Percentiles rank a stretch among this genome's conserved stretches.
phyloP scores from a whole-genome alignment of 2,329 filamentous ascomycete species.

The Pyrenochaeta sp. region DNA sequence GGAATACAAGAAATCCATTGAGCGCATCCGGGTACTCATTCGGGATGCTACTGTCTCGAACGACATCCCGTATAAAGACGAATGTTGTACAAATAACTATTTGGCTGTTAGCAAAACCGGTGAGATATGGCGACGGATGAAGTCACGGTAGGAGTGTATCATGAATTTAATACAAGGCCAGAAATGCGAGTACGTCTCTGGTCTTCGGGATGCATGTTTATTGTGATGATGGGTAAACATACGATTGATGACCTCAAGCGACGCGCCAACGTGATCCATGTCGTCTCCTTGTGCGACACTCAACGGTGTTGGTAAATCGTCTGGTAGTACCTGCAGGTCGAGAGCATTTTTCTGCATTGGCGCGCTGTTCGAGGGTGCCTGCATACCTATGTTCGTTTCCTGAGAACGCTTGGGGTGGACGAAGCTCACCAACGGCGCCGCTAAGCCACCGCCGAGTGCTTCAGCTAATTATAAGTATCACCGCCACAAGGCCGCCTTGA shows the following conservation, averaged over 20 bases:
- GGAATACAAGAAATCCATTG: slow-evolving; percentile 12
- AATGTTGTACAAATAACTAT: slow-evolving; percentile 20
- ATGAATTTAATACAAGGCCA: neutral
- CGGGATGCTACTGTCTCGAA: slow-evolving; percentile 5
- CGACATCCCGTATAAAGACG: slow-evolving; percentile 23
- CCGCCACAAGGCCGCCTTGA: slow-evolving; percentile 1
- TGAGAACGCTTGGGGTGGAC: neutral
- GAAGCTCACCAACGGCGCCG: neutral
- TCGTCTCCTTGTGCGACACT: neutral
- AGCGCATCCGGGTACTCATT: slow-evolving; percentile 7
- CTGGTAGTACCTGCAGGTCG: neutral
- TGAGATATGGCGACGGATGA: too few species aligned
- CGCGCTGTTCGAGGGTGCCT: too few species aligned
- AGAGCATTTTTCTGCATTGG: too few species aligned
- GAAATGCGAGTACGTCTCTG: too few species aligned
- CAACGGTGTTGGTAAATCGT: neutral
- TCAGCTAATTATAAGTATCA: slow-evolving; percentile 6
- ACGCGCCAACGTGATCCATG: slow-evolving; percentile 16
- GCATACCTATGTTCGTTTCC: neutral
- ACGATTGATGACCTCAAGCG: slow-evolving; percentile 16
- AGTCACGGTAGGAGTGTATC: too few species aligned
- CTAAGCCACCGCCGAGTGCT: slow-evolving; percentile 5
- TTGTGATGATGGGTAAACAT: neutral
- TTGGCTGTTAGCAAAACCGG: slow-evolving; percentile 7
- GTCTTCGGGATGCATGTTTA: too few species aligned